Percentiles rank a stretch among this genome's conserved stretches.
phyloP scores from a whole-genome alignment of 2,329 filamentous ascomycete genomes.

The Drechmeria coniospora region DNA sequence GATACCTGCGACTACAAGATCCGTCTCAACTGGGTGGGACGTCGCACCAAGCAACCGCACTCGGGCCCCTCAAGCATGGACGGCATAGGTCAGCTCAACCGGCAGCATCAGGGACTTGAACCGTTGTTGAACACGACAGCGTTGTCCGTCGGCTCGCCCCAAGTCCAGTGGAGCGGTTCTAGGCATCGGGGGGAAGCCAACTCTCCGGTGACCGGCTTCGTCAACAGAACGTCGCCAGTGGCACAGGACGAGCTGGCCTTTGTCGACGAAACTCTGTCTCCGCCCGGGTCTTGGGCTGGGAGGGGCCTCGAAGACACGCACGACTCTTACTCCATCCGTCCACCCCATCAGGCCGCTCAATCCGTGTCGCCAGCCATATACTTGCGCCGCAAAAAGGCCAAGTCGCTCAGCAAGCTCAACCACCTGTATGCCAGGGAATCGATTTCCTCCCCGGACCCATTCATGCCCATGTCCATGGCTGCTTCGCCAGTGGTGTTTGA shows the following conservation, averaged over 20 bases:
- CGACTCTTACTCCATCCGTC: not conserved
- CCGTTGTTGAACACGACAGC: not conserved
- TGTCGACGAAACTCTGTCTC: slow-evolving; percentile 1
- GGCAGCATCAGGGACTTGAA: slow-evolving; percentile 2
- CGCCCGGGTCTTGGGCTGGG: not conserved
- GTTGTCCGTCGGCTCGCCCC: not conserved
- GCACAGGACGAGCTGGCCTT: not conserved
- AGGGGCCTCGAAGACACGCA: not conserved
- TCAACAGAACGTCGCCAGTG: not conserved
- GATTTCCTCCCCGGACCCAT: not conserved
- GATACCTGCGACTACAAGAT: slow-evolving; percentile 71
- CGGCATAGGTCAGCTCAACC: not conserved
- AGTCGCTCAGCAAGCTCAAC: slow-evolving; percentile 1
- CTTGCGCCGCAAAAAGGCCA: not conserved
- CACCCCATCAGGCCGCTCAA: not conserved
- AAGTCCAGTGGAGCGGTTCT: not conserved
- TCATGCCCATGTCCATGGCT: slow-evolving; percentile 1
- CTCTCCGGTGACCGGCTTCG: not conserved
- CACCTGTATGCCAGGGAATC: not conserved
- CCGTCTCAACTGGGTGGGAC: slow-evolving; percentile 65
- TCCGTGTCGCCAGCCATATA: not conserved
- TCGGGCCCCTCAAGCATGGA: not conserved
- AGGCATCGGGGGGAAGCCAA: not conserved
- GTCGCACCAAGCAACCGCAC: slow-evolving; percentile 16
- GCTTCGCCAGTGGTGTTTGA: not conserved